phyloP scores from a whole-genome alignment of 2,329 filamentous ascomycete species.

The Penicillium italicum region DNA sequence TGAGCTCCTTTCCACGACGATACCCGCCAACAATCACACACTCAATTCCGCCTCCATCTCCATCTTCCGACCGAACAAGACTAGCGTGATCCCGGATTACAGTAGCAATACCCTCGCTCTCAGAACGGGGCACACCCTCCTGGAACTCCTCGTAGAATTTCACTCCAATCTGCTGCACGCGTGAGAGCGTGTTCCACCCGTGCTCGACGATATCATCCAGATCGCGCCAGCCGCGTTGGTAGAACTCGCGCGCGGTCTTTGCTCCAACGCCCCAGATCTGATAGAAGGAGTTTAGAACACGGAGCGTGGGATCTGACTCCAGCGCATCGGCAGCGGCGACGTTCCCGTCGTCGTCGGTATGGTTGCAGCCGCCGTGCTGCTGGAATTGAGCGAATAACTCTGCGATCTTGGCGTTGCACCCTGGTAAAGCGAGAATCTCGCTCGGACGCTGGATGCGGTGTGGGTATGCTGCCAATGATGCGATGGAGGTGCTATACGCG shows the following conservation, averaged over 20 bases:
- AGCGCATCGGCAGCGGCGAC: conserved; percentile 64
- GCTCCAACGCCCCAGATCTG: conserved; percentile 91
- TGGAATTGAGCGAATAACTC: conserved; percentile 74
- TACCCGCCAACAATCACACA: conserved; percentile 74
- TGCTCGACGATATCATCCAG: conserved; percentile 81
- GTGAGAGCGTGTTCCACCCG: conserved; percentile 70
- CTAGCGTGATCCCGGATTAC: conserved; percentile 66
- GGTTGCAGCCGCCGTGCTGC: conserved; percentile 30
- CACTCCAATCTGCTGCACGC: conserved; percentile 87
- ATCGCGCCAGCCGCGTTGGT: conserved; percentile 70
- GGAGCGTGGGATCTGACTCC: conserved; percentile 61
- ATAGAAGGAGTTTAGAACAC: conserved; percentile 67
- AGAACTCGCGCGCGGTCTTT: conserved; percentile 74
- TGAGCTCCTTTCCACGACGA: conserved; percentile 67
- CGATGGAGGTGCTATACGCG: conserved; percentile 84
- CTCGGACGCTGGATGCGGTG: conserved; percentile 47
- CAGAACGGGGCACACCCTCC: conserved; percentile 64
- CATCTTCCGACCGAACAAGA: conserved; percentile 50
- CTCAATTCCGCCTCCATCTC: conserved; percentile 51
- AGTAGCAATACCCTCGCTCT: conserved; percentile 67
- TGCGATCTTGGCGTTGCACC: conserved; percentile 77
- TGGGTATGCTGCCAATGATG: conserved; percentile 78
- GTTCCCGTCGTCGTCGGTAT: conserved; percentile 47
- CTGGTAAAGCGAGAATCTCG: conserved; percentile 60
- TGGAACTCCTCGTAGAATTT: conserved; percentile 90